These are phyloP conservation scores for Hibiscus tridactylites DNA, from an alignment of 345 rosid genomes.

Conservation along the genomic window DNA sequence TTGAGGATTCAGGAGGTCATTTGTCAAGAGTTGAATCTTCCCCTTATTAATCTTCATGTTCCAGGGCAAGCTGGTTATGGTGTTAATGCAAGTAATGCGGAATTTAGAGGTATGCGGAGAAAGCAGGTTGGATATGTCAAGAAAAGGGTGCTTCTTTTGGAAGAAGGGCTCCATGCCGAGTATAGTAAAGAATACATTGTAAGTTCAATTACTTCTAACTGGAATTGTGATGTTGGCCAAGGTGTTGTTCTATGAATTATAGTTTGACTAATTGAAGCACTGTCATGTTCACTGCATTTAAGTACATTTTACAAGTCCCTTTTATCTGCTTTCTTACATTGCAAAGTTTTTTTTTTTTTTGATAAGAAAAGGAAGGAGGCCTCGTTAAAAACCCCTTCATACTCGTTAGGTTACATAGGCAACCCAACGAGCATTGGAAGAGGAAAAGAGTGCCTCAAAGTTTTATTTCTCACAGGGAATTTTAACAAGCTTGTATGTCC, in stretches of 20 bases:
- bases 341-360: too few relatives aligned
- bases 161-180: slow-evolving; percentile 73
- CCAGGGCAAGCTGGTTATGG: slow-evolving; percentile 60
- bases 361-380: too few relatives aligned
- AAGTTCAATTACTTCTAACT: slow-evolving; percentile 18
- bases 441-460: too few relatives aligned
- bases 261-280: too few relatives aligned
- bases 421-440: too few relatives aligned
- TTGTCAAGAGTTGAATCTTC: slow-evolving; percentile 83
- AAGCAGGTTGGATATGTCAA: slow-evolving; percentile 89
- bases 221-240: neutral
- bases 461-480: too few relatives aligned
- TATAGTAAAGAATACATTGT: slow-evolving; percentile 54
- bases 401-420: too few relatives aligned
- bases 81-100: slow-evolving; percentile 33
- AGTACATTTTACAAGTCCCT: neutral
- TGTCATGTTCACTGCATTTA: neutral
- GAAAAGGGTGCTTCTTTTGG: slow-evolving; percentile 89
- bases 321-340: too few relatives aligned
- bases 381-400: too few relatives aligned
- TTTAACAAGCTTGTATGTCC: too few relatives aligned
- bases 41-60: slow-evolving; percentile 52
- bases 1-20: slow-evolving; percentile 76
- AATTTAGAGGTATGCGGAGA: slow-evolving; percentile 87
- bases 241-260: slow-evolving; percentile 2